Evolutionary conservation across 768 basidiomycete species (phyloP).

Genomic region (Lentinula sp.): DNA sequence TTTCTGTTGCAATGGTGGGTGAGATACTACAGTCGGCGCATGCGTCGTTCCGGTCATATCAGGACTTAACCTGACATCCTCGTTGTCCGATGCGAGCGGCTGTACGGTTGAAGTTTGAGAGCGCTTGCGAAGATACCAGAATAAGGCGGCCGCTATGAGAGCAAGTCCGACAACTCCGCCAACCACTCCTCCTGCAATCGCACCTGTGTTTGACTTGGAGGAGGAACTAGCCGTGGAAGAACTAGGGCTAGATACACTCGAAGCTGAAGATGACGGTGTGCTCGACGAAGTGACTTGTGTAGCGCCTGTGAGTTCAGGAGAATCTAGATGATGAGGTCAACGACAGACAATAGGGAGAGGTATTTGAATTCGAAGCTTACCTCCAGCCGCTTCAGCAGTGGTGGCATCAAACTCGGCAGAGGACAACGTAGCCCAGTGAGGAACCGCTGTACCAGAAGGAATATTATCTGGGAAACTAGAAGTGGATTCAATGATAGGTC

Average conservation of each 20-base stretch:
- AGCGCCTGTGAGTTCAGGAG: conserved; percentile 10
- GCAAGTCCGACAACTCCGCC: conserved; percentile 18
- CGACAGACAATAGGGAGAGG: neutral
- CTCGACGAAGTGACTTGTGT: neutral
- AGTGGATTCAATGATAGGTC: neutral
- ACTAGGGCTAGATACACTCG: neutral
- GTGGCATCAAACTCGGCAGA: neutral
- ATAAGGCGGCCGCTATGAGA: conserved; percentile 9
- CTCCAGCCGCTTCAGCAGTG: neutral
- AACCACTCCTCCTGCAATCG: conserved; percentile 21
- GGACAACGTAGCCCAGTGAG: neutral
- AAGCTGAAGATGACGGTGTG: neutral
- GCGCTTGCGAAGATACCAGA: conserved; percentile 13
- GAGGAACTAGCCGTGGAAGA: neutral
- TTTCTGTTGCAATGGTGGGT: conserved; percentile 15
- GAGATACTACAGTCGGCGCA: neutral
- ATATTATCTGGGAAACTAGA: neutral
- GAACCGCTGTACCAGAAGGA: conserved; percentile 2
- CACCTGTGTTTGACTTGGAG: conserved; percentile 14
- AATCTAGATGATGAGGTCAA: conserved; percentile 3
- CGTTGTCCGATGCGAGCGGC: neutral
- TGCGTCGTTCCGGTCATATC: conserved; percentile 3
- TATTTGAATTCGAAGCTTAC: neutral
- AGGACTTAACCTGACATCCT: conserved; percentile 4
- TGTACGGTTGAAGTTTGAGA: neutral